These are phyloP conservation scores for Borovskyia barvae DNA, from an alignment of 208 protist species.

Conservation along the genomic window DNA sequence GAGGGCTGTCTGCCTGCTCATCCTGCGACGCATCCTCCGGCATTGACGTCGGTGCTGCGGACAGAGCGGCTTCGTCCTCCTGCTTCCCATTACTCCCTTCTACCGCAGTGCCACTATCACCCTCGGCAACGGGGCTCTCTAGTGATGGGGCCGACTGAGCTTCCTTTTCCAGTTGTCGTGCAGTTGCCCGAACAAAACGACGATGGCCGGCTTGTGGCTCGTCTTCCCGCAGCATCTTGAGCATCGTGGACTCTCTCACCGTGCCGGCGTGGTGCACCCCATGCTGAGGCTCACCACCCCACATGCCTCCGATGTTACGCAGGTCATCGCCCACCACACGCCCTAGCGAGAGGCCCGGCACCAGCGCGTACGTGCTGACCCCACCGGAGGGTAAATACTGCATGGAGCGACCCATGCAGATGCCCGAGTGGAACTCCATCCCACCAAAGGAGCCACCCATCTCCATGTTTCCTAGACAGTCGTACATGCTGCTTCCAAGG, in stretches of 20 bases:
- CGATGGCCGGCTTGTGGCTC: neutral
- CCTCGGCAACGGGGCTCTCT: too few species aligned
- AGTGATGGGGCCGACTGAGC: too few species aligned
- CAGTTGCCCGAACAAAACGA: slow-evolving; percentile 1
- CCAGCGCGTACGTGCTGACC: slow-evolving; percentile 30
- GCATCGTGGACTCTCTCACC: slow-evolving; percentile 10
- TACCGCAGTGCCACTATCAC: too few species aligned
- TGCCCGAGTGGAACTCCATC: too few species aligned
- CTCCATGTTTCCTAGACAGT: slow-evolving; percentile 5
- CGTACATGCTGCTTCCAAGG: slow-evolving; percentile 28
- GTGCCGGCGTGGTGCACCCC: slow-evolving; percentile 14
- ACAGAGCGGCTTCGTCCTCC: neutral
- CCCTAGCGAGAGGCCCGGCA: slow-evolving; percentile 9
- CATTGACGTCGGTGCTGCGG: neutral
- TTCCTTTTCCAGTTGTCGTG: slow-evolving; percentile 9
- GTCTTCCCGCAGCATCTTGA: slow-evolving; percentile 19
- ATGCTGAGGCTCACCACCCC: slow-evolving; percentile 21
- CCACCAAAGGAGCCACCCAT: too few species aligned
- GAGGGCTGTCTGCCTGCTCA: too few species aligned
- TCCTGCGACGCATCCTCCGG: neutral
- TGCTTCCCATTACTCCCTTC: neutral
- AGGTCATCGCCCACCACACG: slow-evolving; percentile 5
- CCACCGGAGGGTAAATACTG: slow-evolving; percentile 28
- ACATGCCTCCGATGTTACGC: slow-evolving; percentile 36
- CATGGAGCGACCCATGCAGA: slow-evolving; percentile 20